phyloP scores from a whole-genome alignment of 2,329 filamentous ascomycete genomes.

The Cladosporium sp. region DNA sequence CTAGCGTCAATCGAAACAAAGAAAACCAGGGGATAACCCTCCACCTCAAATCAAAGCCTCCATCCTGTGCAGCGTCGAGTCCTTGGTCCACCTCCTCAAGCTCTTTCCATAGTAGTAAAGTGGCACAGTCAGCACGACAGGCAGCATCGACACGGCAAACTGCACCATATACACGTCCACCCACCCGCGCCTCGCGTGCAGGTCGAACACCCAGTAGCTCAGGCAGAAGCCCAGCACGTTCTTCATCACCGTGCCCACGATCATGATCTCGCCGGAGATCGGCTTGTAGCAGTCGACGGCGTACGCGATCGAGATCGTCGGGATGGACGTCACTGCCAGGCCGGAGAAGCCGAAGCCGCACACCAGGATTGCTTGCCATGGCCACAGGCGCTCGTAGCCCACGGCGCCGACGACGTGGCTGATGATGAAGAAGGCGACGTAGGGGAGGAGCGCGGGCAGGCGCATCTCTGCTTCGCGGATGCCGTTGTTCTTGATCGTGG shows the following conservation, averaged over 20 bases:
- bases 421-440: conserved; percentile 45
- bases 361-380: conserved; percentile 45
- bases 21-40: not conserved
- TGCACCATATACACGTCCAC: conserved; percentile 40
- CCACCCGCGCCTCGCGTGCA: conserved; percentile 34
- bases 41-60: conserved; percentile 26
- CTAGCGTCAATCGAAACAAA: not conserved
- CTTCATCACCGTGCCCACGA: conserved; percentile 40
- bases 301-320: conserved; percentile 40
- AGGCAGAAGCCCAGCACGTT: conserved; percentile 41
- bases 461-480: conserved; percentile 56
- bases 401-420: conserved; percentile 44
- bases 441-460: conserved; percentile 48
- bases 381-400: conserved; percentile 44
- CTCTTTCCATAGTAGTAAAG: conserved; percentile 40
- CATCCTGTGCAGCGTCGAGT: conserved; percentile 32
- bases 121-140: conserved; percentile 35
- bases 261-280: conserved; percentile 42
- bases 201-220: conserved; percentile 37
- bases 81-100: conserved; percentile 34
- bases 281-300: conserved; percentile 44
- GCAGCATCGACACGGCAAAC: conserved; percentile 36
- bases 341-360: conserved; percentile 43
- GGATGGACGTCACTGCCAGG: conserved; percentile 36
- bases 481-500: conserved; percentile 49